phyloP scores from a whole-genome alignment of 2,329 filamentous ascomycete species.

The Diplodia intermedia region DNA sequence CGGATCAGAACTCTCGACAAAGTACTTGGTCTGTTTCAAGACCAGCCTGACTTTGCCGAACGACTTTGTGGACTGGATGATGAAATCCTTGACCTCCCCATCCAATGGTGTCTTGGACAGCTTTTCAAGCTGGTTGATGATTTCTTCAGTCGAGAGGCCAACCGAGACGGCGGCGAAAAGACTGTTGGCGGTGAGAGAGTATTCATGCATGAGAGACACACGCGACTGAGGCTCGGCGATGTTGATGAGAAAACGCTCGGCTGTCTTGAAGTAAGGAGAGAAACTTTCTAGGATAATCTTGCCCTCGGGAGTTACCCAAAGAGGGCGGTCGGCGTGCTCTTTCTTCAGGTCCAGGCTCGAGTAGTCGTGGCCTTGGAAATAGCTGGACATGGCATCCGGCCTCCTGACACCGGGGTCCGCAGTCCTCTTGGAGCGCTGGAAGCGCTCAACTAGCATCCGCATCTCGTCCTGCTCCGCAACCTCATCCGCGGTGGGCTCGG shows the following conservation, averaged over 20 bases:
- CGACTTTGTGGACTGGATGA: conserved; percentile 81
- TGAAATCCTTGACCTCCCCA: conserved; percentile 79
- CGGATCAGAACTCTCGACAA: conserved; percentile 89
- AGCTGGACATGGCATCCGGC: conserved; percentile 61
- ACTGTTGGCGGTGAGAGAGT: conserved; percentile 88
- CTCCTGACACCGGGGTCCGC: not conserved
- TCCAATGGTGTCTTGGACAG: conserved; percentile 90
- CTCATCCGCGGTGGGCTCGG: conserved; percentile 58
- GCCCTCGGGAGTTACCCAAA: conserved; percentile 91
- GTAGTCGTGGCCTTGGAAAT: conserved; percentile 74
- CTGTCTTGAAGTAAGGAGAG: conserved; percentile 82
- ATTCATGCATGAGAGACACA: conserved; percentile 91
- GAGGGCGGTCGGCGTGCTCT: conserved; percentile 85
- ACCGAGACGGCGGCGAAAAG: conserved; percentile 95
- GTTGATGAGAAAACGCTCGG: conserved; percentile 93
- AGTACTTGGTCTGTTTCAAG: conserved; percentile 92
- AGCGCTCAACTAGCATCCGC: conserved; percentile 52
- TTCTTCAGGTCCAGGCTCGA: conserved; percentile 82
- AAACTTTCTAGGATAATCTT: conserved; percentile 95
- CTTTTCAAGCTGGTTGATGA: conserved; percentile 84
- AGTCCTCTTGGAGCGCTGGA: conserved; percentile 54
- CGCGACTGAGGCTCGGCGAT: conserved; percentile 92
- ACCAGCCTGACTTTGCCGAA: conserved; percentile 97
- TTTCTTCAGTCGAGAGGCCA: conserved; percentile 86
- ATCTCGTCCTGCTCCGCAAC: conserved; percentile 52